phyloP scores from a whole-genome alignment of 441 rosid species.

The Aleurites moluccanus region DNA sequence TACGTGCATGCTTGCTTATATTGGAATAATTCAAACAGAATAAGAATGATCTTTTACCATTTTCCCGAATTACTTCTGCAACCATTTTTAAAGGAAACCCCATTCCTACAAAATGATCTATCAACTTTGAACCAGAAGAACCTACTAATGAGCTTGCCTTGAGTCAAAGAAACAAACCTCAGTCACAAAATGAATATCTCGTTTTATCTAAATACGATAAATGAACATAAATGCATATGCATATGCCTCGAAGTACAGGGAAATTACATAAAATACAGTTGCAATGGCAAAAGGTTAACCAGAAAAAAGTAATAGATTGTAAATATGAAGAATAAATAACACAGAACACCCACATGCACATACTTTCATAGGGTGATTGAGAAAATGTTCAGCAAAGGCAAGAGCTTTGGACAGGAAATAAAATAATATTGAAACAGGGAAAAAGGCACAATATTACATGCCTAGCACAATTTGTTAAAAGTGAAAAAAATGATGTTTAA shows the following conservation, averaged over 20 bases:
- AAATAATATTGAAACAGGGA: neutral
- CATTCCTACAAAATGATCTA: slow-evolving; percentile 61
- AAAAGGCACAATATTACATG: neutral
- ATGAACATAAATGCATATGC: neutral
- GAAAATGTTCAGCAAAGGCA: neutral
- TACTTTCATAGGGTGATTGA: neutral
- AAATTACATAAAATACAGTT: neutral
- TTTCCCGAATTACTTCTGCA: slow-evolving; percentile 59
- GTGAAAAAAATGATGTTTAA: no score
- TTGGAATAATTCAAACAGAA: neutral
- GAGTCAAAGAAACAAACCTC: slow-evolving; percentile 20
- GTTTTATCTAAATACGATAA: no score
- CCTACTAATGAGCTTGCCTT: slow-evolving; percentile 51
- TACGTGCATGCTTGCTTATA: neutral
- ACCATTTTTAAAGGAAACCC: slow-evolving; percentile 61
- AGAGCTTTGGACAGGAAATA: neutral
- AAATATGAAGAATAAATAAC: neutral
- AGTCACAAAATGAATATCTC: slow-evolving; percentile 6
- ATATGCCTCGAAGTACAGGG: neutral
- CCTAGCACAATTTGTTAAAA: no score
- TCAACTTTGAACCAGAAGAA: slow-evolving; percentile 47
- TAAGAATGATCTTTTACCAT: slow-evolving; percentile 40
- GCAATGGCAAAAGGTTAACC: neutral
- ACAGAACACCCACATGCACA: neutral
- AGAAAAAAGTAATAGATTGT: neutral